Evolutionary conservation across 1,284 basidiomycete genomes (phyloP), one percentile per base, ranked within the genome.

Genomic region (Ceratorhiza oryzae-sativae): DNA sequence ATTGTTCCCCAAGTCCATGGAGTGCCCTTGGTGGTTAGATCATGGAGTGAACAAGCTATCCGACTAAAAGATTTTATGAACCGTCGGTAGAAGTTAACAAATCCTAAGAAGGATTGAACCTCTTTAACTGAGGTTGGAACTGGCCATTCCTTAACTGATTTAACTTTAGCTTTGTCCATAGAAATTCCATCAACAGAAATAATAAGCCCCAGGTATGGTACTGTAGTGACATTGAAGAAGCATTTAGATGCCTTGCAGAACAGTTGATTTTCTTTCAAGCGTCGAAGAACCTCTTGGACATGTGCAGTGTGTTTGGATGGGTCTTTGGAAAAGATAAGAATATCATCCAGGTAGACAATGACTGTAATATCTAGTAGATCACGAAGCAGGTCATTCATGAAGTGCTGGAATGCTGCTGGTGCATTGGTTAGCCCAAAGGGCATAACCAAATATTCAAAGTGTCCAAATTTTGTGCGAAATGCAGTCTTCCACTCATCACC

Each of bases 41-140:
- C 25, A 13, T 75, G 76, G 1, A 82, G 51, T 2, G 79, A 79
- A 0, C 20, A 18, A 1, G 76, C 74, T 25, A 79, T 76, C 10
- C 61, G 32, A 0, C 79, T 76, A 73, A 76, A 82, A 23, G 74
- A 51, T 9, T 63, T 36, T 41, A 82, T 77, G 73, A 81, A 82
- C 13, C 76, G 60, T 0, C 78, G 68, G 67, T 81, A 82, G 71
- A 78, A 80, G 71, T 78, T 78, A 1, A 76, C 76, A 27, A 82
- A 76, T 9, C 80, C 80, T 2, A 81, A 51, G 74, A 82, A 81
- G 1, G 48, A 45, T 67, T 78, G 77, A 25, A 78, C 45, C 34
- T 80, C 73, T 25, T 72, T 73, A 25, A 79, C 71, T 12, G 45
- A 76, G 1, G n/a, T 73, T 0, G 79, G 80, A 0, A 42, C 23